phyloP scores from a whole-genome alignment of 257 asterid genomes.

The Scutellaria minor region DNA sequence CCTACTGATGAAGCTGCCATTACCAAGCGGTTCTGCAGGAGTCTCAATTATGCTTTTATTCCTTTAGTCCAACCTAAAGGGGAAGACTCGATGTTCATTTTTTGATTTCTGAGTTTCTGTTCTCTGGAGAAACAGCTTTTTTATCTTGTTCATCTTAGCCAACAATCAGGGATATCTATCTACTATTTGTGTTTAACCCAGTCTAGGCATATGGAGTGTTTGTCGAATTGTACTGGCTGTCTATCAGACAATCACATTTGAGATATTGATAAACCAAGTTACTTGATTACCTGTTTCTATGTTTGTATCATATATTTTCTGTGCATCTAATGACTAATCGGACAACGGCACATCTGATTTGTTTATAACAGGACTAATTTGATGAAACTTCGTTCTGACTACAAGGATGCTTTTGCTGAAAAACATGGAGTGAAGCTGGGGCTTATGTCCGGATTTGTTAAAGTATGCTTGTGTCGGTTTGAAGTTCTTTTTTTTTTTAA shows the following conservation, averaged over 20 bases:
- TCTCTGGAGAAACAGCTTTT: background rate
- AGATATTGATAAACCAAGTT: constrained; percentile 10
- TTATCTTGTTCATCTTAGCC: background rate
- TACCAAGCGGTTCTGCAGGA: background rate
- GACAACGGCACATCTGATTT: constrained; percentile 23
- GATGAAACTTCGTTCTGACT: constrained; percentile 95
- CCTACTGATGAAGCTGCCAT: background rate
- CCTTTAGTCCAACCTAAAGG: background rate
- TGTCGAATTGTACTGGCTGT: background rate
- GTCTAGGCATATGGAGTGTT: constrained; percentile 26
- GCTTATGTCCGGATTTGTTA: constrained; percentile 94
- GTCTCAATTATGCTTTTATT: background rate
- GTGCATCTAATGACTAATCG: background rate
- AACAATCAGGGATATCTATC: background rate
- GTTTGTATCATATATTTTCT: background rate
- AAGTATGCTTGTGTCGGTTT: constrained; percentile 47
- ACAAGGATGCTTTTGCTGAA: constrained; percentile 87
- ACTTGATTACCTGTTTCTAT: constrained; percentile 9
- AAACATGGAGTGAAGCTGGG: constrained; percentile 98
- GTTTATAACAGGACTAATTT: constrained; percentile 80
- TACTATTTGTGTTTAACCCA: background rate
- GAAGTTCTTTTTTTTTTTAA: background rate
- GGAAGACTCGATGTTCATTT: background rate
- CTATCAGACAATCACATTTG: background rate
- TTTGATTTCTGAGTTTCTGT: constrained; percentile 19